phyloP scores from a whole-genome alignment of 257 asterid genomes.

The Fraxinus americana region DNA sequence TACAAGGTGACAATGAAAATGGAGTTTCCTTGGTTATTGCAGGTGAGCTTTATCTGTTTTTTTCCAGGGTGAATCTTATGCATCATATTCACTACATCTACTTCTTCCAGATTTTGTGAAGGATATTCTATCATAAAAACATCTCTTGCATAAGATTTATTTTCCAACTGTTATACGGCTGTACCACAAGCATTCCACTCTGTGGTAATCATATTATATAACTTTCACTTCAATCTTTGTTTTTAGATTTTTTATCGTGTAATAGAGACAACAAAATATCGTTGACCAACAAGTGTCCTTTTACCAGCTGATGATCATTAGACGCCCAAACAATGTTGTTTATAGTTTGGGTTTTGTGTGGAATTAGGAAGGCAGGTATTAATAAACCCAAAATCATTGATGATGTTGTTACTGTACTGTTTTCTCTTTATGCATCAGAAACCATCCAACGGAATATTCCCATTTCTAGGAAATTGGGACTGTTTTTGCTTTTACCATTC shows the following conservation, averaged over 20 bases:
- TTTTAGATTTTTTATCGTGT: background rate
- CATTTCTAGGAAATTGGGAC: background rate
- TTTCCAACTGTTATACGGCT: background rate
- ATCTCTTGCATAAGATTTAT: background rate
- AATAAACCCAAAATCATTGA: background rate
- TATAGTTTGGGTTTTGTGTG: background rate
- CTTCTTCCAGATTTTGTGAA: background rate
- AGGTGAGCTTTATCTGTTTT: constrained; percentile 41
- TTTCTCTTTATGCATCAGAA: background rate
- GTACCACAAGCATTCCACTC: background rate
- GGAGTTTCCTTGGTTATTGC: constrained; percentile 73
- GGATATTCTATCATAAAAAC: background rate
- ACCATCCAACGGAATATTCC: background rate
- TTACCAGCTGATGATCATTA: background rate
- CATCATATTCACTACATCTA: background rate
- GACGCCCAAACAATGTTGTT: background rate
- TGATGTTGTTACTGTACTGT: background rate
- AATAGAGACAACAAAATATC: background rate
- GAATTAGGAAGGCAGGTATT: background rate
- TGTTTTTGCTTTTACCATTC: background rate
- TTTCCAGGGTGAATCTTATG: constrained; percentile 2
- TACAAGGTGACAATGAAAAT: constrained; percentile 37
- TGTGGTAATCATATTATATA: background rate
- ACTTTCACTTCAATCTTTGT: background rate
- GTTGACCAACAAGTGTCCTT: background rate